phyloP scores from a whole-genome alignment of 345 rosid species.

The Brassica incana region DNA sequence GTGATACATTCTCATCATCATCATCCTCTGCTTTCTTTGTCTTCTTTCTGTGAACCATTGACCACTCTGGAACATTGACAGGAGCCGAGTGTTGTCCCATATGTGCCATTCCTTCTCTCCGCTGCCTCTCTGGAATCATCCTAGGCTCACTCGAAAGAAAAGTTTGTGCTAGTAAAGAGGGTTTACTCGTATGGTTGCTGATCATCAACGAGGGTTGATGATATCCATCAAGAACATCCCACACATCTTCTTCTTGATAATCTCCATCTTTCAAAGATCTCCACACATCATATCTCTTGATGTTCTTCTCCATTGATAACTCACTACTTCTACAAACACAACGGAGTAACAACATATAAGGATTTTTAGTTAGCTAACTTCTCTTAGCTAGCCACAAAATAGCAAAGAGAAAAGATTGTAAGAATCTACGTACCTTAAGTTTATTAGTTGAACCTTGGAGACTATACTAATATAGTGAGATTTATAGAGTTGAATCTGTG shows the following conservation, averaged over 20 bases:
- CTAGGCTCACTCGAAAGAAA: constrained; percentile 50
- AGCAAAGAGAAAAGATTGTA: background rate
- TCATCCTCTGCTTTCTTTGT: constrained; percentile 32
- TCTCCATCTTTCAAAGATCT: constrained; percentile 46
- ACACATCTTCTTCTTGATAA: constrained; percentile 54
- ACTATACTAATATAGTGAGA: background rate
- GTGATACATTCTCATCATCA: constrained; percentile 52
- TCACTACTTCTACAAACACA: background rate
- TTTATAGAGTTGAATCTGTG: background rate
- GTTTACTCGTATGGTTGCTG: constrained; percentile 27
- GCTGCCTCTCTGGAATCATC: constrained; percentile 54
- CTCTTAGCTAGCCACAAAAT: background rate
- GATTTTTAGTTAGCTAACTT: background rate
- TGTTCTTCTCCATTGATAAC: constrained; percentile 42
- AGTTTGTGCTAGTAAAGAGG: constrained; percentile 39
- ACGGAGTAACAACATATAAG: background rate
- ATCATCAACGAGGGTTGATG: constrained; percentile 35
- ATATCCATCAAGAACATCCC: constrained; percentile 46
- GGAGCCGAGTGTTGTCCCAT: constrained; percentile 65
- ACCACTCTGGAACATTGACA: constrained; percentile 74
- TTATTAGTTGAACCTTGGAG: background rate
- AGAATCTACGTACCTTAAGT: background rate
- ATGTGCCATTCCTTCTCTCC: constrained; percentile 33
- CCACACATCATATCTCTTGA: constrained; percentile 43
- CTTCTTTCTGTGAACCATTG: constrained; percentile 43